Evolutionary conservation across 2,329 filamentous ascomycete species (phyloP).

Genomic region (Mycocentrospora acerina): DNA sequence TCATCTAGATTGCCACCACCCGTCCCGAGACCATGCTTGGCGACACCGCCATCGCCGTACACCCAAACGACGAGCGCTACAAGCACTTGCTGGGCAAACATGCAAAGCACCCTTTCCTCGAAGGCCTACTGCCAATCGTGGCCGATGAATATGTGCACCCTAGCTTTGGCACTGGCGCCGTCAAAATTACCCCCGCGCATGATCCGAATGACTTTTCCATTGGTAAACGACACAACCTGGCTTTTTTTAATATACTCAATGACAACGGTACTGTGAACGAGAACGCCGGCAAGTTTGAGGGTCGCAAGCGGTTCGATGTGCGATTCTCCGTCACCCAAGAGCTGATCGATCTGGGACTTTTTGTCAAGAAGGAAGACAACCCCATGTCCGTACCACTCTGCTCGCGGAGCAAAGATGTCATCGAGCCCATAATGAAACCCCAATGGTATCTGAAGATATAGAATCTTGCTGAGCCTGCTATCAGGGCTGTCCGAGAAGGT

Average conservation of each 20-base stretch:
- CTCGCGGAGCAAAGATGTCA: slow-evolving; percentile 80
- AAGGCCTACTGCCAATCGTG: slow-evolving; percentile 79
- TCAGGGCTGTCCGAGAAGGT: slow-evolving; percentile 77
- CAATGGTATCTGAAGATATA: slow-evolving; percentile 99
- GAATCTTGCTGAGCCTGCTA: slow-evolving; percentile 74
- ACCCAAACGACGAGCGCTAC: slow-evolving; percentile 84
- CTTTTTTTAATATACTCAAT: slow-evolving; percentile 94
- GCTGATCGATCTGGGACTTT: slow-evolving; percentile 81
- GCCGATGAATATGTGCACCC: slow-evolving; percentile 87
- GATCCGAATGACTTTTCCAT: slow-evolving; percentile 93
- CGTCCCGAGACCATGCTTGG: slow-evolving; percentile 94
- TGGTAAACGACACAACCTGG: slow-evolving; percentile 64
- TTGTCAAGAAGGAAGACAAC: slow-evolving; percentile 93
- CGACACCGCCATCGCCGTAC: slow-evolving; percentile 89
- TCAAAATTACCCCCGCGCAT: slow-evolving; percentile 95
- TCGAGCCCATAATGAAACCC: slow-evolving; percentile 92
- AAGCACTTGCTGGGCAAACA: slow-evolving; percentile 84
- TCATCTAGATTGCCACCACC: slow-evolving; percentile 88
- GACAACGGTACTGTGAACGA: slow-evolving; percentile 88
- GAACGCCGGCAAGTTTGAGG: slow-evolving; percentile 77
- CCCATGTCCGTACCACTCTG: slow-evolving; percentile 94
- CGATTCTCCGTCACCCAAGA: slow-evolving; percentile 83
- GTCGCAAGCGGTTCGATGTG: slow-evolving; percentile 89
- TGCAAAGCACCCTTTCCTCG: slow-evolving; percentile 83
- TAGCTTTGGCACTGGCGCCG: slow-evolving; percentile 93